phyloP scores from a whole-genome alignment of 148 eudicot species.

The Talinum fruticosum region DNA sequence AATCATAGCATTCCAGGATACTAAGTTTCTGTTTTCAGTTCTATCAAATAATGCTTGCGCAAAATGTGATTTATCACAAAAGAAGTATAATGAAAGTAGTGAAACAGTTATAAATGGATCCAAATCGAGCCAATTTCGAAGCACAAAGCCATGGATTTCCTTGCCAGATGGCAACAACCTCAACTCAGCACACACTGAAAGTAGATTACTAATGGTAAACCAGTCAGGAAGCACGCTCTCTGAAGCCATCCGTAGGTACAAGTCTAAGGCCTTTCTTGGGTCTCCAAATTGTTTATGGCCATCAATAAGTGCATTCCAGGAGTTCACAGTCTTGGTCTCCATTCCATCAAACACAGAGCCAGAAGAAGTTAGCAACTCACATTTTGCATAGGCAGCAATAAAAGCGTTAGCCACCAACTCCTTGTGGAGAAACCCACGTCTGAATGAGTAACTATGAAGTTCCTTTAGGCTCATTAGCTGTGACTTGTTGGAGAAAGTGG shows the following conservation, averaged over 20 bases:
- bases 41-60: slow-evolving; percentile 45
- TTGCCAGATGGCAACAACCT: slow-evolving; percentile 38
- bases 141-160: slow-evolving; percentile 55
- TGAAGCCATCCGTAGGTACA: slow-evolving; percentile 41
- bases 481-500: slow-evolving; percentile 36
- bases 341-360: slow-evolving; percentile 33
- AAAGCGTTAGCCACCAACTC: slow-evolving; percentile 51
- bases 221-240: slow-evolving; percentile 42
- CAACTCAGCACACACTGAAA: slow-evolving; percentile 46
- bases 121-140: slow-evolving; percentile 43
- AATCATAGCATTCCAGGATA: slow-evolving; percentile 69
- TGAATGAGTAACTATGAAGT: slow-evolving; percentile 56
- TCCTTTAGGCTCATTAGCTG: slow-evolving; percentile 47
- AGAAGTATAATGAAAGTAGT: slow-evolving; percentile 52
- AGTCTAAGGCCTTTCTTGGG: slow-evolving; percentile 38
- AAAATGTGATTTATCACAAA: slow-evolving; percentile 33
- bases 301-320: slow-evolving; percentile 64
- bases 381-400: slow-evolving; percentile 57
- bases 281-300: slow-evolving; percentile 57
- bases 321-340: slow-evolving; percentile 39
- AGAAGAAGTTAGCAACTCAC: slow-evolving; percentile 39
- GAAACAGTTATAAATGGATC: slow-evolving; percentile 47
- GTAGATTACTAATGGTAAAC: slow-evolving; percentile 45
- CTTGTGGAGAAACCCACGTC: slow-evolving; percentile 39
- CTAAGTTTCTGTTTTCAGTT: slow-evolving; percentile 32